These are phyloP conservation scores for Coemansia sp. DNA, from an alignment of 192 early-diverging fungal species.

Conservation along the genomic window DNA sequence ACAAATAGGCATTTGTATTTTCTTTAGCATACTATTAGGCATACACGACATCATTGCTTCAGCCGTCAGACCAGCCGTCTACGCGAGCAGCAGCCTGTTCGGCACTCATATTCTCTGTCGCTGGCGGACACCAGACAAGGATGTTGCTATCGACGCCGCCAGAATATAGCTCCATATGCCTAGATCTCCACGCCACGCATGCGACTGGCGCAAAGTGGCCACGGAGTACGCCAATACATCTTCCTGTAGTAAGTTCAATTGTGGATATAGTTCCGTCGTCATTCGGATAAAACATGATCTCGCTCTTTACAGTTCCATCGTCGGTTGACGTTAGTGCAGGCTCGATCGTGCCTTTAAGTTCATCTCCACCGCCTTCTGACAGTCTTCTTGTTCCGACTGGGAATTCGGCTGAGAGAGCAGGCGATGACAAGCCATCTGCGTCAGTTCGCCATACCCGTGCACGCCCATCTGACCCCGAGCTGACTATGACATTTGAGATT, in stretches of 20 bases:
- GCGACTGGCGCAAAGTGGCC: slow-evolving; percentile 63
- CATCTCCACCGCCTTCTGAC: neutral
- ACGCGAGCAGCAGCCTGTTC: slow-evolving; percentile 16
- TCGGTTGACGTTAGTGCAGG: slow-evolving; percentile 48
- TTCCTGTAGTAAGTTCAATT: slow-evolving; percentile 61
- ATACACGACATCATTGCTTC: too few relatives aligned
- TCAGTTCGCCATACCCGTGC: slow-evolving; percentile 61
- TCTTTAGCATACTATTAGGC: neutral
- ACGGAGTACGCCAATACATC: slow-evolving; percentile 55
- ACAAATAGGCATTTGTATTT: neutral
- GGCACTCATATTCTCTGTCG: slow-evolving; percentile 28
- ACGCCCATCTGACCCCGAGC: slow-evolving; percentile 59
- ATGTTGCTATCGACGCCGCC: slow-evolving; percentile 61
- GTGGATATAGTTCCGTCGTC: slow-evolving; percentile 57
- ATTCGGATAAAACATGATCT: slow-evolving; percentile 61
- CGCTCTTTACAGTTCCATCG: slow-evolving; percentile 13
- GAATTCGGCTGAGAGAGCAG: neutral
- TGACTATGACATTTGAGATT: slow-evolving; percentile 61
- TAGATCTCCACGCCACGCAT: slow-evolving; percentile 60
- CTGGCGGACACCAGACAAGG: slow-evolving; percentile 56
- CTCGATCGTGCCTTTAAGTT: neutral
- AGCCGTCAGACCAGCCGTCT: slow-evolving; percentile 39
- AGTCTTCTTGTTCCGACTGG: too few relatives aligned
- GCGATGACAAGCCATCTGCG: slow-evolving; percentile 7
- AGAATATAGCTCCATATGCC: slow-evolving; percentile 62